Percentiles rank a stretch among this genome's conserved stretches.
These are phyloP conservation scores for Blumeria hordei DNA, from an alignment of 2,329 filamentous ascomycete species.

Conservation along the genomic window DNA sequence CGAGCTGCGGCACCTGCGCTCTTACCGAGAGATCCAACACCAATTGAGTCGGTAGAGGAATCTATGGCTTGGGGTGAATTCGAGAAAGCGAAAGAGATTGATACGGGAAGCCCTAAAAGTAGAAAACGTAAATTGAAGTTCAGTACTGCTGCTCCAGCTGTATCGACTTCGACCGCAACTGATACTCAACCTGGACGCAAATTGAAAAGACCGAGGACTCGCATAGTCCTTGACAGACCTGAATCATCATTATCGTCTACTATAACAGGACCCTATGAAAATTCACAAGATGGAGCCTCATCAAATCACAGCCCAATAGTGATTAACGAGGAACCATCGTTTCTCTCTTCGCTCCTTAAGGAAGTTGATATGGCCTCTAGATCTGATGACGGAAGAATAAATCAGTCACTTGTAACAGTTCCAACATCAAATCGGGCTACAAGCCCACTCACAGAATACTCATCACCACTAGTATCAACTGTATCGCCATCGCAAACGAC, in stretches of 20 bases:
- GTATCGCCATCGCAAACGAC: constrained; percentile 38
- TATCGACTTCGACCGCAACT: constrained; percentile 36
- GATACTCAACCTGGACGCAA: constrained; percentile 50
- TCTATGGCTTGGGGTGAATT: constrained; percentile 73
- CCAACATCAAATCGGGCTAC: constrained; percentile 9
- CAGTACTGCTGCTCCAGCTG: constrained; percentile 30
- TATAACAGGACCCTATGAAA: constrained; percentile 15
- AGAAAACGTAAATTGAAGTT: constrained; percentile 47
- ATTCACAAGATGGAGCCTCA: constrained; percentile 4
- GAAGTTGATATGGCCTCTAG: constrained; percentile 52
- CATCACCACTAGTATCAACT: constrained; percentile 45
- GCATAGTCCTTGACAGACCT: constrained; percentile 32
- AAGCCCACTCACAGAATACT: constrained; percentile 19
- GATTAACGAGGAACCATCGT: constrained; percentile 38
- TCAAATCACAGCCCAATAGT: constrained; percentile 12
- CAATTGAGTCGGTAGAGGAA: constrained; percentile 53
- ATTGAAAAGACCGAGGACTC: constrained; percentile 66
- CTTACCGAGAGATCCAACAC: constrained; percentile 24
- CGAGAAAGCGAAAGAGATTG: constrained; percentile 54
- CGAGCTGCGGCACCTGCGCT: constrained; percentile 37
- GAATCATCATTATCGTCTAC: constrained; percentile 16
- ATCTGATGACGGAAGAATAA: constrained; percentile 28
- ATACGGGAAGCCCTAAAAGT: constrained; percentile 24
- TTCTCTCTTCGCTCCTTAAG: constrained; percentile 65
- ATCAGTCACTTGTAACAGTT: constrained; percentile 6